Evolutionary conservation across 352 stramenopile species (phyloP).

Genomic region (Phytophthora pinifolia): DNA sequence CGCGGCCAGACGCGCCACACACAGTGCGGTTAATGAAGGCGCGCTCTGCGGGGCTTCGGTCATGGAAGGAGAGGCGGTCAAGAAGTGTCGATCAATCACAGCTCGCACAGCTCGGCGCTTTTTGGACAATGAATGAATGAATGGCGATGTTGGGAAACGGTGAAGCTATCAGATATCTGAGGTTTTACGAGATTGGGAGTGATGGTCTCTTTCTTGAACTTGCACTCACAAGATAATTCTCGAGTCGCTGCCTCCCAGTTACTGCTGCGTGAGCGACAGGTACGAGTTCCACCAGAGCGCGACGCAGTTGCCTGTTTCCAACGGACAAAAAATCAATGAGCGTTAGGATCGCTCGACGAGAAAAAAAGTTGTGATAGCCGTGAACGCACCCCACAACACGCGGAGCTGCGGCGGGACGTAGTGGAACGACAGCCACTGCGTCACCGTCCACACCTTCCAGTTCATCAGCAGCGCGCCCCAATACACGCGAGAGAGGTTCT

Average conservation of each 20-base stretch:
- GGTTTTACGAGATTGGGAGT: slow-evolving; percentile 1
- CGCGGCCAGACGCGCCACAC: slow-evolving; percentile 54
- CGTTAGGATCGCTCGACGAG: slow-evolving; percentile 1
- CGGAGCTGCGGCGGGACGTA: slow-evolving; percentile 68
- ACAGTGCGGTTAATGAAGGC: slow-evolving; percentile 62
- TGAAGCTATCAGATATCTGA: neutral
- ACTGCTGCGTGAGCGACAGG: slow-evolving; percentile 64
- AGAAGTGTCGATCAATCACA: no score
- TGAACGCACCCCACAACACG: slow-evolving; percentile 71
- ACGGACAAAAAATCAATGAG: slow-evolving; percentile 9
- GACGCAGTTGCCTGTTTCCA: slow-evolving; percentile 56
- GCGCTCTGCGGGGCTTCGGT: slow-evolving; percentile 23
- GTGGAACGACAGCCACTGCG: slow-evolving; percentile 75
- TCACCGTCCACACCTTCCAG: slow-evolving; percentile 69
- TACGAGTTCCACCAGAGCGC: slow-evolving; percentile 84
- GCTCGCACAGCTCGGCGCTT: slow-evolving; percentile 9
- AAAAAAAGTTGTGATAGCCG: slow-evolving; percentile 7
- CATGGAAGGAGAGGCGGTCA: slow-evolving; percentile 7
- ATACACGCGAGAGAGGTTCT: slow-evolving; percentile 52
- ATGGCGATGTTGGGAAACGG: slow-evolving; percentile 3
- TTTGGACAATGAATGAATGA: slow-evolving; percentile 9
- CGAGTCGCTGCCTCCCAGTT: no score
- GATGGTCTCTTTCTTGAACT: slow-evolving; percentile 21
- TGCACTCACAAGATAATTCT: slow-evolving; percentile 32
- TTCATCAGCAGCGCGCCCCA: slow-evolving; percentile 64